Conservation (phyloP, 371 early-diverging fungal genomes). For the Mortierella sp. region DNA sequence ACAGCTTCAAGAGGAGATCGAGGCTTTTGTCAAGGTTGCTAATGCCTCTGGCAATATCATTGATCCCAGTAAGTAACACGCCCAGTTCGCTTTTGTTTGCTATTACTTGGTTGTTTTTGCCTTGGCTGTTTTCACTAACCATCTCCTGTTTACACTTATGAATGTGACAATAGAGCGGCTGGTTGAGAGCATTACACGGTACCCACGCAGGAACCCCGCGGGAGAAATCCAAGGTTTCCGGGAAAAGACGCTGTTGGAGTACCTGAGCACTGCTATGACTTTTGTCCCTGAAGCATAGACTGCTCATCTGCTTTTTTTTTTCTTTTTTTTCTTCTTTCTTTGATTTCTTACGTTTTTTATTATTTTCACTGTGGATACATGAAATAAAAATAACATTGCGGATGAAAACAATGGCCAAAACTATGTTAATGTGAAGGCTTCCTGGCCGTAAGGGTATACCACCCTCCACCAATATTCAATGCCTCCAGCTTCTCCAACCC, state of each 20-base stretch:
- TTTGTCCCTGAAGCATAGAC: slow-evolving; percentile 17
- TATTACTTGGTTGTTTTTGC: not conserved
- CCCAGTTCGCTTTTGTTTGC: not conserved
- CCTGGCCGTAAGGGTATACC: slow-evolving; percentile 17
- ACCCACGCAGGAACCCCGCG: slow-evolving; percentile 43
- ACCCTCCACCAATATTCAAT: slow-evolving; percentile 33
- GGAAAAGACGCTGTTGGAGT: slow-evolving; percentile 46
- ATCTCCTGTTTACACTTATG: not conserved
- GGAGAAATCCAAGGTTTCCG: slow-evolving; percentile 46
- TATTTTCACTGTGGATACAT: not conserved
- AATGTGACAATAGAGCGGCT: slow-evolving; percentile 29
- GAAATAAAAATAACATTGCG: not conserved
- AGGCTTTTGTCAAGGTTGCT: slow-evolving; percentile 32
- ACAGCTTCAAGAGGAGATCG: slow-evolving; percentile 34
- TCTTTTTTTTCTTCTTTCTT: not conserved
- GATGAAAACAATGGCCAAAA: not conserved
- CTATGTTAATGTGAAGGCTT: not conserved
- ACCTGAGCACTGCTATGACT: slow-evolving; percentile 35
- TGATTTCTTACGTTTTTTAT: not conserved
- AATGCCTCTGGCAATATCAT: slow-evolving; percentile 15
- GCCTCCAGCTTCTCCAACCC: slow-evolving; percentile 24
- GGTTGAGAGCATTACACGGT: slow-evolving; percentile 36
- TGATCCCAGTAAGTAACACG: slow-evolving; percentile 37
- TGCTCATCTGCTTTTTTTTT: not conserved
- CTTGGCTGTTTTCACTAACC: not conserved